Conservation (phyloP, 2,329 filamentous ascomycete genomes). For the Aureobasidium sp. region DNA sequence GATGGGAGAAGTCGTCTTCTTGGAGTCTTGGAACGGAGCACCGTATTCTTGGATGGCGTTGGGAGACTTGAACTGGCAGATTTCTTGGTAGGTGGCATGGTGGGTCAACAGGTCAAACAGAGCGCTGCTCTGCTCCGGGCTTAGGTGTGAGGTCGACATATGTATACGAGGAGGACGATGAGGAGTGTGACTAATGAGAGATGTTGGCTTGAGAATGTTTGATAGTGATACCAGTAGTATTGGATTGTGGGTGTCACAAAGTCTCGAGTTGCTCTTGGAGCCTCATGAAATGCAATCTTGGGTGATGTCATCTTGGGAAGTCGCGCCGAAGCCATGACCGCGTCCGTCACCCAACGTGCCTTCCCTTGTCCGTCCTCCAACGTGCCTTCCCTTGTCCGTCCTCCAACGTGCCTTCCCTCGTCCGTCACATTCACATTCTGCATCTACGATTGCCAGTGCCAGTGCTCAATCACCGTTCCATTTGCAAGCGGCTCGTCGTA, state of each 20-base stretch:
- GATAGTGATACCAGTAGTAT: neutral
- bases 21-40: constrained; percentile 54
- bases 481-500: too few relatives aligned
- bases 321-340: neutral
- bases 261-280: neutral
- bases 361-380: too few relatives aligned
- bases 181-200: neutral
- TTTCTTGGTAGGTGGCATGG: constrained; percentile 55
- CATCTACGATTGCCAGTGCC: too few relatives aligned
- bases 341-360: neutral
- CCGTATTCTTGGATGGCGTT: constrained; percentile 61
- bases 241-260: neutral
- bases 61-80: constrained; percentile 62
- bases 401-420: too few relatives aligned
- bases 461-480: too few relatives aligned
- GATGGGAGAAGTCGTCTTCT: constrained; percentile 51
- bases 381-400: too few relatives aligned
- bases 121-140: constrained; percentile 40
- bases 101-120: constrained; percentile 50
- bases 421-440: too few relatives aligned
- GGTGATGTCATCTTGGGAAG: neutral
- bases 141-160: constrained; percentile 12
- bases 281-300: neutral
- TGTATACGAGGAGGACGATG: neutral
- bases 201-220: neutral